Evolutionary conservation across 495 filamentous ascomycete species (phyloP), one percentile per base, ranked within the genome.

Genomic region (Copromyces sp.): DNA sequence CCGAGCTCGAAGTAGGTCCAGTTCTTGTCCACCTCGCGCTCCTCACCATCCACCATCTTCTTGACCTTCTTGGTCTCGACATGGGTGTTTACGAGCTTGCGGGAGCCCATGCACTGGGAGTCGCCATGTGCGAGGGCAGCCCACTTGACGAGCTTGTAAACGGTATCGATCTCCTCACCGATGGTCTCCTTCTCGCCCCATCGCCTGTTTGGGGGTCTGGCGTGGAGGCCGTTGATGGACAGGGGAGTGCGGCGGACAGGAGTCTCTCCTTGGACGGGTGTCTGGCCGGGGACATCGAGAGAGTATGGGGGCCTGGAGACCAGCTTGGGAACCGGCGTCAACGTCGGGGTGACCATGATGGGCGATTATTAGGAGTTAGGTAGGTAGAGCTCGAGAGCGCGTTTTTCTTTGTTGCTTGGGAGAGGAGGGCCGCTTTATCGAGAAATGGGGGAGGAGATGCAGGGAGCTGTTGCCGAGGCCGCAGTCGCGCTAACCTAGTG

Each of bases 1-100:
- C 93, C 92, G 80, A 96, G 89, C 84, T 99, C 95, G 81, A 94
- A 98, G 83, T 93, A 99, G 69, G 90, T 91, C 95, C 95, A 99
- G 74, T 93, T 87, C 90, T 99, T 99, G 79, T 97, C 92, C 32
- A 97, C 90, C 84, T 97, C 91, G 77, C 87, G 81, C 83, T 97
- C 93, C 76, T 92, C 88, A 53, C 95, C 95, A 81, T 99, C 94
- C 20, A 98, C 87, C 73, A 94, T 86, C 87, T 97, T 99, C 90
- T 97, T 98, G 78, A 99, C 84, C 88, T 95, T 97, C 87, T 97
- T 98, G 75, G 89, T 92, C 84, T 99, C 95, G 71, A 90, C 85
- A 80, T 99, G 95, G 8, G 90, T 92, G 79, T 92, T 89, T 81
- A 99, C 84, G 71, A 98, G 85, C 79, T 89, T 89, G 72, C 95